These are phyloP conservation scores for Xerocomus spinulosus DNA, from an alignment of 768 basidiomycete species.

Conservation along the genomic window DNA sequence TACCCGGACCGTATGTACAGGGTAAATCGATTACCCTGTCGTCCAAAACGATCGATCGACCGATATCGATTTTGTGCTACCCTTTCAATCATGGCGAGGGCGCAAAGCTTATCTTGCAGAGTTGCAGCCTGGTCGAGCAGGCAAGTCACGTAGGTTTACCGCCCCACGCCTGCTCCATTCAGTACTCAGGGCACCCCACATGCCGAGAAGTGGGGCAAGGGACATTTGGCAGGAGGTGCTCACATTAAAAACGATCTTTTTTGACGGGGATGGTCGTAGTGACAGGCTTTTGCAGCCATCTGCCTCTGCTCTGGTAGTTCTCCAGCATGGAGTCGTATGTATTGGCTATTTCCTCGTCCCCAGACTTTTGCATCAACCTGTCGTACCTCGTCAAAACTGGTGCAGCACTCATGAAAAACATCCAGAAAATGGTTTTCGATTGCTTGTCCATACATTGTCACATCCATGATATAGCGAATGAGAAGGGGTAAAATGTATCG, in stretches of 20 bases:
- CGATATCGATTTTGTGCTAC: background rate
- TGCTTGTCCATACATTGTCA: slow-evolving; percentile 18
- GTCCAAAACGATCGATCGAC: slow-evolving; percentile 3
- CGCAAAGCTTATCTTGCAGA: background rate
- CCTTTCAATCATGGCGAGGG: background rate
- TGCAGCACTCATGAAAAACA: background rate
- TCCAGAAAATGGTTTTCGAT: slow-evolving; percentile 7
- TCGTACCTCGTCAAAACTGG: too few relatives aligned
- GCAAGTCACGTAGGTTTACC: background rate
- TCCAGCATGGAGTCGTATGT: too few relatives aligned
- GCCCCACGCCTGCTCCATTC: background rate
- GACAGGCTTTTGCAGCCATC: background rate
- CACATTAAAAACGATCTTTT: background rate
- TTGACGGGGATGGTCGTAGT: background rate
- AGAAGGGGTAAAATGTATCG: slow-evolving; percentile 15
- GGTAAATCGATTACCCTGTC: background rate
- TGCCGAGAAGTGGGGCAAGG: background rate
- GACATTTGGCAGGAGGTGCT: background rate
- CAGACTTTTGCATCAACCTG: background rate
- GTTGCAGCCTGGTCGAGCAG: background rate
- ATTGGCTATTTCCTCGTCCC: background rate
- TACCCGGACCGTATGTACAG: too few relatives aligned
- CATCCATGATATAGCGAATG: slow-evolving; percentile 12
- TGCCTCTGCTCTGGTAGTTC: background rate
- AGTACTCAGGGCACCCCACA: too few relatives aligned